Base-by-base conservation (phyloP, 1,284 basidiomycete species). In the Trichosporon ovoides region DNA sequence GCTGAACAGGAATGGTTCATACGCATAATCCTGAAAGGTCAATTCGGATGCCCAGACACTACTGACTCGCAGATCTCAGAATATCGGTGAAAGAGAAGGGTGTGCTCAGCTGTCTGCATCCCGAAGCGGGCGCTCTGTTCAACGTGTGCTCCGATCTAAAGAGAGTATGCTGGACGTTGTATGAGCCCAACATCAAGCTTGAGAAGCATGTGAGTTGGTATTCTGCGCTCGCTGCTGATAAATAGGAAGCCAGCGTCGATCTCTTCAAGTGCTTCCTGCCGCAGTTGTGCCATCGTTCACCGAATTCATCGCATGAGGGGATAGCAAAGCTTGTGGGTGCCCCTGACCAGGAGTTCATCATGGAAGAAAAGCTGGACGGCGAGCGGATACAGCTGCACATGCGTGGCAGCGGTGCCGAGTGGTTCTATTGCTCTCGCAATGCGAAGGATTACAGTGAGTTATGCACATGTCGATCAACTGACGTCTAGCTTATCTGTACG, bases 331-430 rank as follows among this genome's bases (percentile, higher is more conserved):
- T 87, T 53, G 92, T 96, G 84, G 83, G 83, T 20, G 84, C 84
- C 2, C 69, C 38, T 66, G 78, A 13, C 77, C 82, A 70, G n/a
- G 75, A 78, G 52, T 96, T 96, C 72, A 80, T 91, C 62, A 88
- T 98, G 49, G 93, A 97, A 72, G 94, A 98, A 78, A 98, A 97
- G 73, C 82, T 96, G 1, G 93, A 98, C 69, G 93, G 93, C 1
- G 93, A 98, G 73, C 81, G 94, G 28, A 92, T 97, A 76, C 94
- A 97, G 72, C 68, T 98, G 52, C 94, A 98, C 70, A 95, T 90
- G 75, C 81, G 86, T 52, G 89, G 88, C 2, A 87, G 88, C 59
- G 73, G 72, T 3, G 67, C 72, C 0, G 85, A 90, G 70, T 97
- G 89, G 72, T 89, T 87, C 66, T 97, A 94, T 70, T 93, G 87